A percentile compares a stretch with the other conserved stretches of the same genome.
Conservation (phyloP, 257 asterid genomes). For the Solanum virginianum region DNA sequence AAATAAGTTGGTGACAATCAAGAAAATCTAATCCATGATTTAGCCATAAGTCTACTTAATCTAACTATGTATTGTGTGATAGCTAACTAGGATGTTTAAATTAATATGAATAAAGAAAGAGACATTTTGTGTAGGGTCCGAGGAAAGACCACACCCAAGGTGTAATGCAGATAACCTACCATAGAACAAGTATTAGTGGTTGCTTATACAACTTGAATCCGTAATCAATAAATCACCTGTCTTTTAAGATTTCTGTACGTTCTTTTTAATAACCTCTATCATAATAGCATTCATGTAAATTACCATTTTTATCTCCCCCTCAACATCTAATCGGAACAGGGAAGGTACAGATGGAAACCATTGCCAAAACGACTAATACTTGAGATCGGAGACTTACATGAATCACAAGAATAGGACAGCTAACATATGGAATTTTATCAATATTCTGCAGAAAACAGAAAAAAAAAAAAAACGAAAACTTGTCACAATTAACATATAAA, state of each 20-base stretch:
- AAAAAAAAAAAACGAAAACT: neutral
- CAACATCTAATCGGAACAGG: neutral
- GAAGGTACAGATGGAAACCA: neutral
- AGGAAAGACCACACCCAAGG: neutral
- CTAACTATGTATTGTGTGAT: neutral
- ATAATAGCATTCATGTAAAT: neutral
- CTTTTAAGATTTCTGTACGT: neutral
- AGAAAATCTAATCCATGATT: neutral
- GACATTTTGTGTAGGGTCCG: too few relatives aligned
- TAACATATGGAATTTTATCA: conserved; percentile 2
- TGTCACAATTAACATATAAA: neutral
- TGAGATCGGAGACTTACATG: conserved; percentile 6
- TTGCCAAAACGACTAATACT: neutral
- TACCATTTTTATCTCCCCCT: neutral
- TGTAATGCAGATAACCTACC: neutral
- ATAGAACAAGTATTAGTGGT: neutral
- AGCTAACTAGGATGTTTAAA: neutral
- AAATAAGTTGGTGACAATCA: neutral
- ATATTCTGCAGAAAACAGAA: neutral
- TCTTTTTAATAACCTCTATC: neutral
- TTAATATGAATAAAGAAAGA: neutral
- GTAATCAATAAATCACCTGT: neutral
- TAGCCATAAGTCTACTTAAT: neutral
- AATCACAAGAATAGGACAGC: conserved; percentile 3
- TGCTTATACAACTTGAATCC: neutral